Conservation (phyloP, 129 eudicot genomes). For the Solidago caesia region DNA sequence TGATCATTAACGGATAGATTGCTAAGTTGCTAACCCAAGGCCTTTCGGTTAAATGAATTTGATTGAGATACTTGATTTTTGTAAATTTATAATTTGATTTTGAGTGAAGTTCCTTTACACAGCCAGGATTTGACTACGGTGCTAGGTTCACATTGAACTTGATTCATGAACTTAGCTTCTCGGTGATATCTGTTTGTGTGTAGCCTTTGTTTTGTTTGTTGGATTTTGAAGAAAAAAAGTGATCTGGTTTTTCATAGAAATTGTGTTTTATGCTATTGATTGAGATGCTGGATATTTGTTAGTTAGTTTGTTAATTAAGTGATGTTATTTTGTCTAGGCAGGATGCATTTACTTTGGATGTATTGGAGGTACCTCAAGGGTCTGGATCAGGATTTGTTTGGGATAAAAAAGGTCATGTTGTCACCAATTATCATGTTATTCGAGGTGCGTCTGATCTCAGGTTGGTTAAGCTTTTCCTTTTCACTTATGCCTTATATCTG, state of each 20-base stretch:
- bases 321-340: constrained; percentile 54
- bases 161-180: no score
- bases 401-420: constrained; percentile 79
- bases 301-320: constrained; percentile 20
- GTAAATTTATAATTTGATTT: background rate
- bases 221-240: no score
- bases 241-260: no score
- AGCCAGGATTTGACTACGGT: background rate
- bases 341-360: constrained; percentile 93
- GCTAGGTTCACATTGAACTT: background rate
- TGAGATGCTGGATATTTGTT: constrained; percentile 3
- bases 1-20: background rate
- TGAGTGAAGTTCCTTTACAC: background rate
- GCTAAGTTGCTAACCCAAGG: background rate
- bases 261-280: background rate
- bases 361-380: constrained; percentile 96
- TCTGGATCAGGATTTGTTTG: constrained; percentile 98
- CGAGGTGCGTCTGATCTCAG: constrained; percentile 99
- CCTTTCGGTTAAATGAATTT: background rate
- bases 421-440: constrained; percentile 95
- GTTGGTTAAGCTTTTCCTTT: constrained; percentile 41
- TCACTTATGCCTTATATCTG: background rate
- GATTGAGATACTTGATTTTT: background rate
- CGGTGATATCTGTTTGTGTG: no score
- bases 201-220: no score